Percentiles rank a stretch among this genome's conserved stretches.
phyloP scores from a whole-genome alignment of 2,329 filamentous ascomycete species.

The Fusarium sp. region DNA sequence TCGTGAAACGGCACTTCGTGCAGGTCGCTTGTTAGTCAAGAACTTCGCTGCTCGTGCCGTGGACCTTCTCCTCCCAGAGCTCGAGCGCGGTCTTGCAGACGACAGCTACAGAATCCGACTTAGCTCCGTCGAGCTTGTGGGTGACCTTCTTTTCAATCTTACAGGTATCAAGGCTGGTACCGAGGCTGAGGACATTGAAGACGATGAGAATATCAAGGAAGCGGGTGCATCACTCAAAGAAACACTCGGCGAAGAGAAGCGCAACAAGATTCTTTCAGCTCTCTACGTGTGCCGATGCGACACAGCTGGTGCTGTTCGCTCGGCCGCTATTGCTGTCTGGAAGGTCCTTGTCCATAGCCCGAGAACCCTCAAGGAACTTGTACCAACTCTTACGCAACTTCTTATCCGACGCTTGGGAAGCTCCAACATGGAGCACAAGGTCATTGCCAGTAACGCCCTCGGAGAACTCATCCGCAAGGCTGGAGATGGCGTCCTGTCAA shows the following conservation, averaged over 20 bases:
- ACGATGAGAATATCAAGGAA: conserved; percentile 84
- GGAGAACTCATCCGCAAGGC: conserved; percentile 98
- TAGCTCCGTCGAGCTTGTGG: conserved; percentile 97
- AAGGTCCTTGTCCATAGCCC: conserved; percentile 95
- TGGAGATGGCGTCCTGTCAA: conserved; percentile 91
- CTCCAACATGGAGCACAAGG: conserved; percentile 98
- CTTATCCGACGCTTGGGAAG: conserved; percentile 94
- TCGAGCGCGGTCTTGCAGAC: conserved; percentile 96
- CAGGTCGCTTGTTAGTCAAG: conserved; percentile 94
- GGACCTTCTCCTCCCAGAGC: conserved; percentile 91
- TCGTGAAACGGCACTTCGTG: conserved; percentile 93
- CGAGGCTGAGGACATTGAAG: conserved; percentile 82
- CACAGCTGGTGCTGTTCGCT: conserved; percentile 90
- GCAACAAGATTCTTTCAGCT: conserved; percentile 96
- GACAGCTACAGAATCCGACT: conserved; percentile 98
- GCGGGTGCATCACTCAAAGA: conserved; percentile 94
- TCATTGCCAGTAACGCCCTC: conserved; percentile 96
- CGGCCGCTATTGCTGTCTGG: conserved; percentile 93
- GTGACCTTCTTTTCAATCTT: conserved; percentile 96
- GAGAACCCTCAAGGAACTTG: conserved; percentile 91
- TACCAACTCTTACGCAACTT: conserved; percentile 93
- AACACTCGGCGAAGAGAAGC: conserved; percentile 93
- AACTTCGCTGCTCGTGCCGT: conserved; percentile 97
- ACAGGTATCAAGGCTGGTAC: conserved; percentile 88
- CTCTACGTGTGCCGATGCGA: conserved; percentile 98